These are phyloP conservation scores for Chlamydomonas sphaeroides DNA, from an alignment of 139 green algal genomes.

Conservation along the genomic window DNA sequence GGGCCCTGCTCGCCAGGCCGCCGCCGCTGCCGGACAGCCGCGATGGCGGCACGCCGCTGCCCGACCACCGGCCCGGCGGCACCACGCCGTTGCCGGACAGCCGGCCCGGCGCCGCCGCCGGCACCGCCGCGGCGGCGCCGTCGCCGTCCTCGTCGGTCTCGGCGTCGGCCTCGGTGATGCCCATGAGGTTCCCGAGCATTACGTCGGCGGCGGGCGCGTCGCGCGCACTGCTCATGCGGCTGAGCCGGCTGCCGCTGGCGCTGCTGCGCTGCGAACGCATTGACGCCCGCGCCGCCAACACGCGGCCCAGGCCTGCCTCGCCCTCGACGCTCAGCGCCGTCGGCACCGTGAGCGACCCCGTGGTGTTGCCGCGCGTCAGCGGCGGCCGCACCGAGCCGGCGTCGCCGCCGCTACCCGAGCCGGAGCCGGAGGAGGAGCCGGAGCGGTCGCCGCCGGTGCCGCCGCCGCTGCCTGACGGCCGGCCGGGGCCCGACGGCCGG, in stretches of 20 bases:
- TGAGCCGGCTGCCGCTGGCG: slow-evolving; percentile 7
- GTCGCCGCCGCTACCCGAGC: neutral
- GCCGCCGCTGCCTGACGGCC: neutral
- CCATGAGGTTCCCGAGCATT: neutral
- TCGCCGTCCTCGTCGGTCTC: slow-evolving; percentile 11
- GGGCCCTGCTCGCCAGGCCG: neutral
- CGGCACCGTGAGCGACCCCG: neutral
- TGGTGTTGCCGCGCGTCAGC: neutral
- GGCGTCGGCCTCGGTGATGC: neutral
- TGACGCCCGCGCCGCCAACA: neutral
- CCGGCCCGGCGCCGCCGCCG: neutral
- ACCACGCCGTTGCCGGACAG: neutral
- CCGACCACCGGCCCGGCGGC: neutral
- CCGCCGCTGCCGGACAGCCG: neutral
- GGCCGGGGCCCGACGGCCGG: too few relatives aligned
- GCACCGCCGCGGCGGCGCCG: too few relatives aligned
- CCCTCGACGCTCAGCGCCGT: neutral
- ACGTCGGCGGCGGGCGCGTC: neutral
- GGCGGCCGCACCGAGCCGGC: neutral
- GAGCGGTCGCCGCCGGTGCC: too few relatives aligned
- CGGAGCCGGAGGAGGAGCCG: neutral
- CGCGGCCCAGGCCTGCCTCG: neutral
- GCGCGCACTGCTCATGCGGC: slow-evolving; percentile 25
- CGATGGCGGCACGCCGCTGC: neutral
- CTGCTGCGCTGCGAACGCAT: neutral